These are phyloP conservation scores for Cutaneotrichosporon sp. DNA, from an alignment of 1,284 basidiomycete species.

Conservation along the genomic window DNA sequence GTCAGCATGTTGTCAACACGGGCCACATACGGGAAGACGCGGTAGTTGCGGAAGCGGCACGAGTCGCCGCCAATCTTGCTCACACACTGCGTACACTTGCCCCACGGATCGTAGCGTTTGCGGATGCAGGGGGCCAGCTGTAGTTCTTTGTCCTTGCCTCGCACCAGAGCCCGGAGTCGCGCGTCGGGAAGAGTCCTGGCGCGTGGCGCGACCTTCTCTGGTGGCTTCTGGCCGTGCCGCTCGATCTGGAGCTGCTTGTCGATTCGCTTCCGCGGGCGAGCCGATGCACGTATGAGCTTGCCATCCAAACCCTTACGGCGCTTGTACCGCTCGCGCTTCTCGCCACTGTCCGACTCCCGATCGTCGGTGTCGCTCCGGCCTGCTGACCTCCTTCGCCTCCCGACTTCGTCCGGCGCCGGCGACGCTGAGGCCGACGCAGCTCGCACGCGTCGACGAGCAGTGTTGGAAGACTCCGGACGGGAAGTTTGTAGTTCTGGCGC, in stretches of 20 bases:
- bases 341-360: constrained; percentile 11
- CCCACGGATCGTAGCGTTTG: constrained; percentile 41
- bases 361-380: constrained; percentile 15
- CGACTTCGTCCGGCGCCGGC: neutral
- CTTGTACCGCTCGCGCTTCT: constrained; percentile 21
- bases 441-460: neutral
- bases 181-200: constrained; percentile 28
- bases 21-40: constrained; percentile 44
- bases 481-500: constrained; percentile 1
- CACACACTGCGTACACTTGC: constrained; percentile 48
- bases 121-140: constrained; percentile 41
- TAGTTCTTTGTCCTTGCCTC: constrained; percentile 36
- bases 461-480: neutral
- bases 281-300: constrained; percentile 18
- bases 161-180: constrained; percentile 28
- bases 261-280: constrained; percentile 20
- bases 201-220: constrained; percentile 35
- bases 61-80: constrained; percentile 45
- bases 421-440: neutral
- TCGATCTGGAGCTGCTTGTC: constrained; percentile 23
- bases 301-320: constrained; percentile 24
- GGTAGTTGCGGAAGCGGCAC: constrained; percentile 47
- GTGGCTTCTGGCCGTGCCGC: constrained; percentile 22
- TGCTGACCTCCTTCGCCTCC: constrained; percentile 6
- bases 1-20: neutral